These are phyloP conservation scores for Scheffersomyces titani DNA, from an alignment of 1,139 yeast species.

Conservation along the genomic window DNA sequence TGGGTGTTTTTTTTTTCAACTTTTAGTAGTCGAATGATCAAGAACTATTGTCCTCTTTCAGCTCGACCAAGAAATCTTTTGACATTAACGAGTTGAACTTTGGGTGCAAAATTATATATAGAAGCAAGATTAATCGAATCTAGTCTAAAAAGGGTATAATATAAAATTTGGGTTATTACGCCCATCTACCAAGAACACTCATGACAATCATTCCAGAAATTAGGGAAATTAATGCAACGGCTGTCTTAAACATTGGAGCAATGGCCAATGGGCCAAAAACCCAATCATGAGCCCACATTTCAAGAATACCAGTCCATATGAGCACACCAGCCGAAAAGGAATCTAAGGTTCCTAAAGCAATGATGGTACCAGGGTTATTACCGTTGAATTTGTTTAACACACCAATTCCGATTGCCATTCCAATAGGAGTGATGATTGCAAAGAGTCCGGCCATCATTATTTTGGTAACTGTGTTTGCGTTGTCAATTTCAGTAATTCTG, in stretches of 20 bases:
- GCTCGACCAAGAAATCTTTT: too few species aligned
- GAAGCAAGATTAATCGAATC: too few species aligned
- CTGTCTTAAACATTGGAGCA: conserved; percentile 21
- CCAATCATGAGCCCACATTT: conserved; percentile 38
- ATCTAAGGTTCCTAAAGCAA: conserved; percentile 35
- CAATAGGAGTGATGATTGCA: conserved; percentile 24
- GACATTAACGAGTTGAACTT: too few species aligned
- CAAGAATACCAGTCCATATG: conserved; percentile 35
- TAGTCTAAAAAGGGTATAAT: neutral
- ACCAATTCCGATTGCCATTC: conserved; percentile 32
- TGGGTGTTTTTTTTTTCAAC: too few species aligned
- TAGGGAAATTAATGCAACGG: conserved; percentile 21
- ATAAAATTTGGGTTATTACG: conserved; percentile 1
- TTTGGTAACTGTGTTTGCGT: conserved; percentile 8
- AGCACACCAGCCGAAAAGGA: conserved; percentile 37
- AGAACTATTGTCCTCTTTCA: too few species aligned
- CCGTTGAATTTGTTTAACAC: conserved; percentile 29
- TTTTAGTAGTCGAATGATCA: too few species aligned
- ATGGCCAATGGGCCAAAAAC: conserved; percentile 26
- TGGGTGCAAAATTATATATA: too few species aligned
- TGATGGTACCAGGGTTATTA: conserved; percentile 28
- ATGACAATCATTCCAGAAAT: conserved; percentile 35
- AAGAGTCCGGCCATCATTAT: conserved; percentile 18
- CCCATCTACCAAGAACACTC: conserved; percentile 42
- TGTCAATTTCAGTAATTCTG: conserved; percentile 14